Evolutionary conservation across 257 asterid genomes (phyloP).

Genomic region (Voacanga thouarsii): DNA sequence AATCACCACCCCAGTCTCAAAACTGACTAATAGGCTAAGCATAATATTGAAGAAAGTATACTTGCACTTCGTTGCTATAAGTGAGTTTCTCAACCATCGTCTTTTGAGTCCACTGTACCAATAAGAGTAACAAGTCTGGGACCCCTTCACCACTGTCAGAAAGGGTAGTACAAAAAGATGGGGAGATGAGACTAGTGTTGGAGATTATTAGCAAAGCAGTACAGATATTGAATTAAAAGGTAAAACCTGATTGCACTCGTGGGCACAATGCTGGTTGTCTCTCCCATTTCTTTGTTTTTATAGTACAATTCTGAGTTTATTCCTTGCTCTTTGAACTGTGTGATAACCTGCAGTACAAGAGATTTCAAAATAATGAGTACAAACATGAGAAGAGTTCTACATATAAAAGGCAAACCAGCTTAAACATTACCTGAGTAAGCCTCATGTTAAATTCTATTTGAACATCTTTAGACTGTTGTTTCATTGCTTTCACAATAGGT

Average conservation of each 20-base stretch:
- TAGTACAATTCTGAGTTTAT: constrained; percentile 85
- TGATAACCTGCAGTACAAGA: constrained; percentile 45
- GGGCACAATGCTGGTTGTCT: constrained; percentile 80
- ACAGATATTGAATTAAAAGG: constrained; percentile 15
- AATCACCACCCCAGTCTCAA: constrained; percentile 3
- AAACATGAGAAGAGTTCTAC: not conserved
- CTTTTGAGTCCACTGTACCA: constrained; percentile 90
- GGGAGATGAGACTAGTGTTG: not conserved
- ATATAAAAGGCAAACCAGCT: not conserved
- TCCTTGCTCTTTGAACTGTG: constrained; percentile 91
- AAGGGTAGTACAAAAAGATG: not conserved
- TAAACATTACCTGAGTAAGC: constrained; percentile 52
- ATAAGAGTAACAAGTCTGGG: constrained; percentile 73
- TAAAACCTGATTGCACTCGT: constrained; percentile 94
- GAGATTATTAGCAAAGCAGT: constrained; percentile 10
- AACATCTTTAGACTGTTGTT: constrained; percentile 77
- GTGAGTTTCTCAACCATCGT: constrained; percentile 83
- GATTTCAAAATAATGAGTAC: not conserved
- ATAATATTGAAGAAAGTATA: constrained; percentile 27
- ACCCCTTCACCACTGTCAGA: constrained; percentile 86
- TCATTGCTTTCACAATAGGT: constrained; percentile 77
- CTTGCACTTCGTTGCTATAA: constrained; percentile 80
- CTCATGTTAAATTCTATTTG: constrained; percentile 62
- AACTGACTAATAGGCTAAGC: not conserved
- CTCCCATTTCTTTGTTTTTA: constrained; percentile 88